Base-by-base conservation (phyloP, 306 rosid species). In the Argentina anserina region DNA sequence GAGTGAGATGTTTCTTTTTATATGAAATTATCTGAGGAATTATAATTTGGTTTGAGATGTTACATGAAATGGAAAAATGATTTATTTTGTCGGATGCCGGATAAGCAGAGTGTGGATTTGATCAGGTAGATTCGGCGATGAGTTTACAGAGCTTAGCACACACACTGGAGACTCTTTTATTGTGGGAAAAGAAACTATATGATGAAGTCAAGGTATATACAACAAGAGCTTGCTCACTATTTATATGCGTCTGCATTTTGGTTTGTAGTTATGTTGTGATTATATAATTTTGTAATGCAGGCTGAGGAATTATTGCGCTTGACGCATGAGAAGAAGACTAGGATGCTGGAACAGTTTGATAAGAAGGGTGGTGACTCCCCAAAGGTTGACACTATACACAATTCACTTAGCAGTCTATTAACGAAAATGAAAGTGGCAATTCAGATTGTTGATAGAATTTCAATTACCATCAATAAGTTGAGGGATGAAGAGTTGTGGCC, bases 171-270 rank as follows among this genome's bases (percentile, higher is more conserved):
- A 89, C 82, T 78, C 81, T 93, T 1, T 83, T 75, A 25, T 45
- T 86, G 77, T 89, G 98, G 98, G 98, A 93, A 87, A 87, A 86
- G 81, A 93, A 93, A 77, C 84, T 93, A 5, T 87, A 89, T 47
- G 73, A 78, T 36, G 97, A 93, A 84, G 97, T 93, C 64, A 90
- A 93, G 97, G 97, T 90, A 66, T 33, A 1, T 17, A 26, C 6
- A 20, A 4, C 25, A 15, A 4, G 18, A 42, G 4, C 13, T 36
- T 3, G 39, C 55, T 46, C 3, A 0, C 33, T 28, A n/a, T 42
- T 0, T 59, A 43, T 43, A 11, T 14, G 55, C 60, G 9, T 67
- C 29, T 23, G 49, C 9, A 14, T 6, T 45, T 31, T 26, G 69
- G 43, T 34, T 26, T 5, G 13, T 21, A 21, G 61, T 53, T 17